These are phyloP conservation scores for Colletotrichum tofieldiae DNA, from an alignment of 2,329 filamentous ascomycete species.

Conservation along the genomic window DNA sequence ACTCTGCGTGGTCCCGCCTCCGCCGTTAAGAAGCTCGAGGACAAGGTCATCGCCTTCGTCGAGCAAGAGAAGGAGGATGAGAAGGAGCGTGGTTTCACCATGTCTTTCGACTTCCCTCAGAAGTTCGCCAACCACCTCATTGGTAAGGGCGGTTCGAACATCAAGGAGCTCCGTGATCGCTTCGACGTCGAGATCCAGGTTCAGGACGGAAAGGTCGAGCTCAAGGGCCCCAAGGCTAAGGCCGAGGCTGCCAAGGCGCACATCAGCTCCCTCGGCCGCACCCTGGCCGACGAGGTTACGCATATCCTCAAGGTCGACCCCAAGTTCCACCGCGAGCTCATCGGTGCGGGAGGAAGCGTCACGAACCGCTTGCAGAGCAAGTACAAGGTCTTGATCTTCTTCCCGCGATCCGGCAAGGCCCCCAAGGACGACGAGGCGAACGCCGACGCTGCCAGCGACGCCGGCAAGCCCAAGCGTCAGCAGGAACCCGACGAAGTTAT, in stretches of 20 bases:
- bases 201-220: conserved; percentile 92
- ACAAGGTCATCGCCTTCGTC: conserved; percentile 84
- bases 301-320: conserved; percentile 91
- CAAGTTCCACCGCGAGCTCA: conserved; percentile 94
- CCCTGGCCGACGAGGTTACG: conserved; percentile 91
- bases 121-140: conserved; percentile 92
- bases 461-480: conserved; percentile 75
- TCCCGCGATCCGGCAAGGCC: conserved; percentile 80
- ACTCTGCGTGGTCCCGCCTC: conserved; percentile 84
- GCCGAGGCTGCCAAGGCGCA: conserved; percentile 88
- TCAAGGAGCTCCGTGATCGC: conserved; percentile 76
- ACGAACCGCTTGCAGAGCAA: conserved; percentile 94
- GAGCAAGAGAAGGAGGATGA: conserved; percentile 93
- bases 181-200: conserved; percentile 87
- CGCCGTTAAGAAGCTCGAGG: conserved; percentile 79
- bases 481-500: conserved; percentile 92
- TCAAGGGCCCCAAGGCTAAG: conserved; percentile 96
- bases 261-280: conserved; percentile 84
- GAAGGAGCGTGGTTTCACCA: conserved; percentile 89
- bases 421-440: conserved; percentile 81
- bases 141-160: conserved; percentile 78
- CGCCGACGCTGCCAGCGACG: conserved; percentile 79
- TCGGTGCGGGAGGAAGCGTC: conserved; percentile 88
- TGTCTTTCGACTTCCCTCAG: conserved; percentile 93
- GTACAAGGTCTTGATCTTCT: conserved; percentile 96